A percentile compares a stretch with the other conserved stretches of the same genome.
Evolutionary conservation across 2,329 filamentous ascomycete genomes (phyloP).

Genomic region (Cladophialophora exuberans): DNA sequence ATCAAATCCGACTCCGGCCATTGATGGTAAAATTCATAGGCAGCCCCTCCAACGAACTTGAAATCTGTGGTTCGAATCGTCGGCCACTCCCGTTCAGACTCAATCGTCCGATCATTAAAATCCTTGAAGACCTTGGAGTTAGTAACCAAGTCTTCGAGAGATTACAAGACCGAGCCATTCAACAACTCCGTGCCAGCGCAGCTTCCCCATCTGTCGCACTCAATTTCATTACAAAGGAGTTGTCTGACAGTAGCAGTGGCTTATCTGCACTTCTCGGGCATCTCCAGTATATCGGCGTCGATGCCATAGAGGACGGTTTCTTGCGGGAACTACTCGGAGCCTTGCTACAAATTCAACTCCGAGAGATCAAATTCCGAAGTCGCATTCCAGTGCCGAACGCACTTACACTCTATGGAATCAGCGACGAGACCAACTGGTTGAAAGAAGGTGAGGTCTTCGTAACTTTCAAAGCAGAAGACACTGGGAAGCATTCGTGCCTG

Average conservation of each 20-base stretch:
- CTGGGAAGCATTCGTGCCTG: not conserved
- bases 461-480: constrained; percentile 52
- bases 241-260: constrained; percentile 63
- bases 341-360: constrained; percentile 68
- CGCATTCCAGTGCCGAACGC: constrained; percentile 72
- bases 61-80: constrained; percentile 71
- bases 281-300: constrained; percentile 60
- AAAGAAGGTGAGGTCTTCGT: constrained; percentile 70
- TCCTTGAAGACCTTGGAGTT: constrained; percentile 77
- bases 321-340: constrained; percentile 72
- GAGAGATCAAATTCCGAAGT: constrained; percentile 76
- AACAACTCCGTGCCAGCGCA: constrained; percentile 63
- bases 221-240: constrained; percentile 65
- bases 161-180: constrained; percentile 66
- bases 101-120: constrained; percentile 82
- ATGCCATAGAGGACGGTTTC: constrained; percentile 71
- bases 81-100: constrained; percentile 70
- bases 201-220: constrained; percentile 64
- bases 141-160: constrained; percentile 61
- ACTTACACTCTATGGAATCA: constrained; percentile 76
- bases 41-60: constrained; percentile 59
- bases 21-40: constrained; percentile 83
- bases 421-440: constrained; percentile 77
- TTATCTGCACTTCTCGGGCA: constrained; percentile 65
- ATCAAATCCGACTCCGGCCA: constrained; percentile 63